Conservation (phyloP, 1,284 basidiomycete species). For the Rhodotorula sp. region DNA sequence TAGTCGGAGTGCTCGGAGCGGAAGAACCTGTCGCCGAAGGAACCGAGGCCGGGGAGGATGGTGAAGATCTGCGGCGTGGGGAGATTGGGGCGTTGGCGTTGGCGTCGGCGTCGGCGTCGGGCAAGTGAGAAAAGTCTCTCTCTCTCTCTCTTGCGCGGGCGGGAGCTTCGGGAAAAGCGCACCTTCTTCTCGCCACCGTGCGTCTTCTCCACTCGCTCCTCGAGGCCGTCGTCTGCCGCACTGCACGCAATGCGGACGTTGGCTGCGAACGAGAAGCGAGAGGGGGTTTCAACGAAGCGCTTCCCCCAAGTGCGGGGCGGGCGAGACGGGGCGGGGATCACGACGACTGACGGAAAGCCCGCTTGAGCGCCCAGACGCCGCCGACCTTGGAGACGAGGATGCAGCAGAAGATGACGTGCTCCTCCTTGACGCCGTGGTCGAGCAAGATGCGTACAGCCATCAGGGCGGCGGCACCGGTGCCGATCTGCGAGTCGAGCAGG, state of each 20-base stretch:
- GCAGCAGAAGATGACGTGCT: slow-evolving; percentile 58
- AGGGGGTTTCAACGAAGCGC: not conserved
- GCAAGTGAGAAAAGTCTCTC: no score
- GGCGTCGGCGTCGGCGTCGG: no score
- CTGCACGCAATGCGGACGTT: slow-evolving; percentile 67
- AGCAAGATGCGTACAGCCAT: slow-evolving; percentile 95
- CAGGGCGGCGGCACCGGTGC: slow-evolving; percentile 88
- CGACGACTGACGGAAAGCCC: slow-evolving; percentile 62
- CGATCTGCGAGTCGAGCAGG: slow-evolving; percentile 93
- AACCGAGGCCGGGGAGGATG: slow-evolving; percentile 37
- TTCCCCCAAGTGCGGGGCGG: no score
- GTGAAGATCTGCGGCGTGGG: slow-evolving; percentile 39
- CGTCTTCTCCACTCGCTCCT: slow-evolving; percentile 64
- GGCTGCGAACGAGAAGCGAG: slow-evolving; percentile 49
- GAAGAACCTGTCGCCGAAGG: slow-evolving; percentile 39
- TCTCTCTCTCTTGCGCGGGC: no score
- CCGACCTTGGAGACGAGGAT: slow-evolving; percentile 81
- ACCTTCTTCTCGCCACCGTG: slow-evolving; percentile 32
- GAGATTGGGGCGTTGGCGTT: no score
- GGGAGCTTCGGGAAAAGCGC: not conserved
- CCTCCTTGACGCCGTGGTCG: slow-evolving; percentile 86
- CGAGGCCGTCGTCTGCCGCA: slow-evolving; percentile 70
- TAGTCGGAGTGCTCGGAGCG: slow-evolving; percentile 14
- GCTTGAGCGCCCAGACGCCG: slow-evolving; percentile 70
- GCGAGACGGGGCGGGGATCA: no score